Evolutionary conservation across 1,284 basidiomycete genomes (phyloP).

Genomic region (Moesziomyces parantarcticus): DNA sequence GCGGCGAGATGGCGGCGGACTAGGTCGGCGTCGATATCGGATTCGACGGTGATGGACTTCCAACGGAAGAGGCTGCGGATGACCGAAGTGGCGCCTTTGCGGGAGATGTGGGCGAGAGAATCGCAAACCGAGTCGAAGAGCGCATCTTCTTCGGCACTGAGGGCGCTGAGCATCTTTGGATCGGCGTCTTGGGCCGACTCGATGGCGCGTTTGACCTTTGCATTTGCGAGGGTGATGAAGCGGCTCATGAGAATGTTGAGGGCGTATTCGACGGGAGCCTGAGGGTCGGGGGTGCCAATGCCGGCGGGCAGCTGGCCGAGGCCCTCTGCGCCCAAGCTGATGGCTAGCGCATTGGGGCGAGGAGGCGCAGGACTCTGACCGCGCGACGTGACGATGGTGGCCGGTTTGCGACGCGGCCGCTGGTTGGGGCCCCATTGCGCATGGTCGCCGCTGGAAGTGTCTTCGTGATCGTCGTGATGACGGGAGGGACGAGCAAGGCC

Average conservation of each 20-base stretch:
- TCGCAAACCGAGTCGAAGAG: constrained; percentile 83
- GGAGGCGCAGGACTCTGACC: constrained; percentile 12
- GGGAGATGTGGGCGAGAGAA: constrained; percentile 86
- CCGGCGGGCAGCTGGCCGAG: constrained; percentile 50
- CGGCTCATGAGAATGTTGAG: constrained; percentile 62
- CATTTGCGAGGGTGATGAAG: constrained; percentile 50
- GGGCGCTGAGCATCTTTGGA: constrained; percentile 54
- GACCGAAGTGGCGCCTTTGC: constrained; percentile 83
- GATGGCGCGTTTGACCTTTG: constrained; percentile 51
- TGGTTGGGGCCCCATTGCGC: constrained; percentile 22
- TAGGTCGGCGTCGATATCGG: constrained; percentile 27
- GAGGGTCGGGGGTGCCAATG: constrained; percentile 47
- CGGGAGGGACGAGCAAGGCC: constrained; percentile 9
- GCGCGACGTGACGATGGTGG: constrained; percentile 3
- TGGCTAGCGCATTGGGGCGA: constrained; percentile 28
- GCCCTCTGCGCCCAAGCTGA: constrained; percentile 34
- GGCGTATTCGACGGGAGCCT: constrained; percentile 58
- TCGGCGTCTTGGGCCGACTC: constrained; percentile 44
- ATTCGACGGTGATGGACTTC: constrained; percentile 71
- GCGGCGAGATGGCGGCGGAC: constrained; percentile 45
- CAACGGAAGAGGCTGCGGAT: constrained; percentile 88
- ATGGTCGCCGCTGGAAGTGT: constrained; percentile 42
- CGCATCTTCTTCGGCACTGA: constrained; percentile 79
- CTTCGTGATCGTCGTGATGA: constrained; percentile 25
- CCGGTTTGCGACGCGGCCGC: constrained; percentile 13